phyloP scores from a whole-genome alignment of 345 rosid species.

The Populus pruinosa region DNA sequence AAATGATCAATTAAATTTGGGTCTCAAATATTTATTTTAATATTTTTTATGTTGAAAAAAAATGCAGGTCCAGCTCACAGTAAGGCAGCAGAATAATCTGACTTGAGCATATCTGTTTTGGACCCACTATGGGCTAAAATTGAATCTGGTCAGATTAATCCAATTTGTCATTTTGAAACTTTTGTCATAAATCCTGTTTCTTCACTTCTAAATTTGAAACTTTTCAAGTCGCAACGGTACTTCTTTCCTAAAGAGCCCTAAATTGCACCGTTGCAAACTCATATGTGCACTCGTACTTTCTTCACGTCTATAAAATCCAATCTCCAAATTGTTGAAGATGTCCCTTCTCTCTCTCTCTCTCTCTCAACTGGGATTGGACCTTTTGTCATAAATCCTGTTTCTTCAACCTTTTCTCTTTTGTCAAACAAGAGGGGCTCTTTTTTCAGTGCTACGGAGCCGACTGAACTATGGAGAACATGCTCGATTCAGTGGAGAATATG shows the following conservation, averaged over 20 bases:
- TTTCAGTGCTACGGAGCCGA: background rate
- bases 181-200: no score
- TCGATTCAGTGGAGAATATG: slow-evolving; percentile 29
- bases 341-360: background rate
- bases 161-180: background rate
- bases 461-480: background rate
- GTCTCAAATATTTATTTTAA: no score
- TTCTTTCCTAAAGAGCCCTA: background rate
- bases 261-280: slow-evolving; percentile 47
- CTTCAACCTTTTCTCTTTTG: background rate
- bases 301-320: background rate
- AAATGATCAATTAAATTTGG: no score
- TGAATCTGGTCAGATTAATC: background rate
- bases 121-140: background rate
- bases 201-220: background rate
- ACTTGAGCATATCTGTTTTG: no score
- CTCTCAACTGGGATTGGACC: no score
- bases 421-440: background rate
- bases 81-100: background rate
- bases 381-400: background rate
- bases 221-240: slow-evolving; percentile 21
- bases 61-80: no score
- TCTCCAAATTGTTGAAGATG: background rate
- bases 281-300: background rate
- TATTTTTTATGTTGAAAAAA: no score